Evolutionary conservation across 768 basidiomycete species (phyloP), one percentile per base, ranked within the genome.

Genomic region (Lentinus tigrinus): DNA sequence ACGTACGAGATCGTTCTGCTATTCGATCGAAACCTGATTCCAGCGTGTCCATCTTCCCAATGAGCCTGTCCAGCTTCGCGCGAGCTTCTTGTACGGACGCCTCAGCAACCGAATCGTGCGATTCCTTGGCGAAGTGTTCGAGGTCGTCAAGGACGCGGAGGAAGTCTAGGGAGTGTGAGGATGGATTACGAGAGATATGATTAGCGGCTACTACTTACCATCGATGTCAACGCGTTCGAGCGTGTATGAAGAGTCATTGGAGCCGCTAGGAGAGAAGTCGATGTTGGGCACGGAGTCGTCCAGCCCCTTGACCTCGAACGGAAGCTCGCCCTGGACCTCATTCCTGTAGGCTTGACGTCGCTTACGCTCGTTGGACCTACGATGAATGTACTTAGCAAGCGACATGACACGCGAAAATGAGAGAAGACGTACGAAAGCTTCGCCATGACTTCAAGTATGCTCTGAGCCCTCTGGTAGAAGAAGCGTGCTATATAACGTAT

Each of bases 1-100:
- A 60, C 91, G 55, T 69, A 93, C 93, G 71, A 58, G 91, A 91
- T 47, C 89, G 83, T 69, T 95, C 92, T 3, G 91, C 89, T 64
- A 95, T 88, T 61, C 85, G 82, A 64, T 95, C 94, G 66, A 97
- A 95, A 2, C 88, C 88, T 0, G 82, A 70, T 69, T 92, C 88
- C 13, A 95, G 76, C 24, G 77, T 79, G 58, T 96, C 92, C 85
- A 97, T 91, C 71, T 85, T 88, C 31, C 71, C 73, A 42, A 93
- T 75, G 5, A 91, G 78, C 70, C 83, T 90, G 60, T 89, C 85
- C 34, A 97, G 73, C 3, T 81, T 75, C 5, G 66, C 60, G 28
- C 85, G 83, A 28, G 87, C 83, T 65, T 88, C 87, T 24, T 75
- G 74, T 2, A 94, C 76, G 38, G 91, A 85, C 36, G 65, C 72